Evolutionary conservation across 2,329 filamentous ascomycete species (phyloP).

Genomic region (Penicillium sp.): DNA sequence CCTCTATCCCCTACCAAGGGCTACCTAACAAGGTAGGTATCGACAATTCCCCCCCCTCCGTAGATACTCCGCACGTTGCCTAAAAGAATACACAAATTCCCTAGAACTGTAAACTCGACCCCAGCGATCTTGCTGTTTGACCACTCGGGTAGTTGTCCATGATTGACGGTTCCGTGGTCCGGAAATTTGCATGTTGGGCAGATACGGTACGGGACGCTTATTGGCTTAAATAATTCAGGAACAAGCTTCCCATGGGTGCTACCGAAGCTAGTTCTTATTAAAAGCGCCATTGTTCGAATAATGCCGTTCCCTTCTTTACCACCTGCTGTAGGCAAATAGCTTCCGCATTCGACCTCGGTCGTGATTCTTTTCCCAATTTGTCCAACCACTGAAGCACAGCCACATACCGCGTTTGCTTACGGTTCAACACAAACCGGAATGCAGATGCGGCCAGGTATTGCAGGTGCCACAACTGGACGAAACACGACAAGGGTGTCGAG

Average conservation of each 20-base stretch:
- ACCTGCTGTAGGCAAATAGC: constrained; percentile 34
- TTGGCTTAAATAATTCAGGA: background rate
- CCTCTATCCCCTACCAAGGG: background rate
- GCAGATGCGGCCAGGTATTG: constrained; percentile 67
- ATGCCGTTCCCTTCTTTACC: constrained; percentile 32
- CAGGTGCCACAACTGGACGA: constrained; percentile 61
- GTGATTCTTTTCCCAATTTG: constrained; percentile 44
- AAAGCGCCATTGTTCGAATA: constrained; percentile 41
- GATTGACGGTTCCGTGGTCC: constrained; percentile 14
- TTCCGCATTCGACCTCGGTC: constrained; percentile 35
- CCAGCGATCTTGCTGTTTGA: constrained; percentile 1
- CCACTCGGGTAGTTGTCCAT: constrained; percentile 18
- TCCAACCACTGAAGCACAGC: constrained; percentile 69
- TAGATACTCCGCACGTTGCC: background rate
- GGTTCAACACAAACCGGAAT: constrained; percentile 66
- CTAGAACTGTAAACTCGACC: constrained; percentile 2
- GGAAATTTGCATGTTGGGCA: background rate
- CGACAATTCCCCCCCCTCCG: background rate
- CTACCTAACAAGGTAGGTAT: background rate
- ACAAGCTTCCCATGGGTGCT: background rate
- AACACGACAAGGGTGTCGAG: constrained; percentile 51
- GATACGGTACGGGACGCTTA: background rate
- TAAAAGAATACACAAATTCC: background rate
- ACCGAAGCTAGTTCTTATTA: constrained; percentile 8
- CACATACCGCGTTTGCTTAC: constrained; percentile 70